Conservation (phyloP, 2,329 filamentous ascomycete genomes). For the Phyllosticta citrichinensis region DNA sequence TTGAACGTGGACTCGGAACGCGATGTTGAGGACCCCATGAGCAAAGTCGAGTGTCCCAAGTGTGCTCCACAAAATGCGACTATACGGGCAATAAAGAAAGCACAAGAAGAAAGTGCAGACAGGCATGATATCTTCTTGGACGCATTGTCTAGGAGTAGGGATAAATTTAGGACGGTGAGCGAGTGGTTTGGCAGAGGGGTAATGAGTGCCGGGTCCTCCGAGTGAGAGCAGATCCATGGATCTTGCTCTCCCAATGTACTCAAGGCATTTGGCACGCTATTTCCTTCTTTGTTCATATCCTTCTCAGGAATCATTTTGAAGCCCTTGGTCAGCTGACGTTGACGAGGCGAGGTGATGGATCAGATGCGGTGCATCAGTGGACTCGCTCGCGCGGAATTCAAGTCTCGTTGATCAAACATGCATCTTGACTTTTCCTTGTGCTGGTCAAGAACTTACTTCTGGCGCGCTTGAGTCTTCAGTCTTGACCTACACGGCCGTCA, state of each 20-base stretch:
- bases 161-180: constrained; percentile 81
- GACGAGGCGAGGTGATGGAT: background rate
- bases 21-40: constrained; percentile 45
- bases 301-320: background rate
- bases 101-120: constrained; percentile 77
- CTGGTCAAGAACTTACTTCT: no score
- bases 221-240: background rate
- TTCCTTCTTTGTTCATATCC: background rate
- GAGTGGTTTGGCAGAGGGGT: constrained; percentile 94
- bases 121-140: constrained; percentile 83
- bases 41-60: constrained; percentile 68
- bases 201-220: constrained; percentile 43
- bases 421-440: background rate
- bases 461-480: no score
- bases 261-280: background rate
- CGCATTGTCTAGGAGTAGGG: constrained; percentile 65
- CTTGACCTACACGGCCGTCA: no score
- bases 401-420: background rate
- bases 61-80: constrained; percentile 79
- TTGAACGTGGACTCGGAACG: constrained; percentile 50
- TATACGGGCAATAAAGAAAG: constrained; percentile 73
- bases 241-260: background rate
- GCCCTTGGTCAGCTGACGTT: background rate
- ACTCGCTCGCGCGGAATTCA: background rate
- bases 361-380: background rate